phyloP scores from a whole-genome alignment of 495 filamentous ascomycete species.

The Rusavskia elegans region DNA sequence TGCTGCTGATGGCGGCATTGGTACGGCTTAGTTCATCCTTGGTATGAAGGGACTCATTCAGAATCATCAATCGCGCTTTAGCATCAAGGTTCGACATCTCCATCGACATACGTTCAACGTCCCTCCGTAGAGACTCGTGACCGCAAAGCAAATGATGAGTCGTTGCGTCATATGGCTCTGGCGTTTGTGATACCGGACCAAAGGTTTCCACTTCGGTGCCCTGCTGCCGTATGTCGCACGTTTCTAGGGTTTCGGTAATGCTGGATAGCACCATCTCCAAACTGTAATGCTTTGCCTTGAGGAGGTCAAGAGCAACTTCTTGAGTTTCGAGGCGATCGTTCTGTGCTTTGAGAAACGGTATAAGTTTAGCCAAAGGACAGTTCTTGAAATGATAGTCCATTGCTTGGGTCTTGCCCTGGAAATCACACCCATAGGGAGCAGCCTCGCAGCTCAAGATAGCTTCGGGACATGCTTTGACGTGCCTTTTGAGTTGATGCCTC shows the following conservation, averaged over 20 bases:
- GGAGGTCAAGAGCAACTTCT: slow-evolving; percentile 37
- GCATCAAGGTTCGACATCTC: slow-evolving; percentile 48
- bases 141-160: slow-evolving; percentile 48
- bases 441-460: slow-evolving; percentile 35
- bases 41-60: slow-evolving; percentile 50
- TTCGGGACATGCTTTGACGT: slow-evolving; percentile 36
- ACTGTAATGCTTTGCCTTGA: slow-evolving; percentile 42
- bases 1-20: slow-evolving; percentile 43
- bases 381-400: no score
- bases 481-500: slow-evolving; percentile 30
- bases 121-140: slow-evolving; percentile 51
- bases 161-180: slow-evolving; percentile 23
- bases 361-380: no score
- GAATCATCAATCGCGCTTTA: slow-evolving; percentile 47
- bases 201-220: not conserved
- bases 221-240: slow-evolving; percentile 10
- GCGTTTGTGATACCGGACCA: not conserved
- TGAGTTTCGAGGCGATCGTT: slow-evolving; percentile 38
- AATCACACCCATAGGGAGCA: no score
- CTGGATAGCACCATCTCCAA: slow-evolving; percentile 37
- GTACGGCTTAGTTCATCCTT: slow-evolving; percentile 55
- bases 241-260: slow-evolving; percentile 25
- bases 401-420: no score
- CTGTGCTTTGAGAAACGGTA: slow-evolving; percentile 20
- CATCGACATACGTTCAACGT: slow-evolving; percentile 41